Evolutionary conservation across 805 yeast species (phyloP).

Genomic region (Crinitomyces ghanaensis): DNA sequence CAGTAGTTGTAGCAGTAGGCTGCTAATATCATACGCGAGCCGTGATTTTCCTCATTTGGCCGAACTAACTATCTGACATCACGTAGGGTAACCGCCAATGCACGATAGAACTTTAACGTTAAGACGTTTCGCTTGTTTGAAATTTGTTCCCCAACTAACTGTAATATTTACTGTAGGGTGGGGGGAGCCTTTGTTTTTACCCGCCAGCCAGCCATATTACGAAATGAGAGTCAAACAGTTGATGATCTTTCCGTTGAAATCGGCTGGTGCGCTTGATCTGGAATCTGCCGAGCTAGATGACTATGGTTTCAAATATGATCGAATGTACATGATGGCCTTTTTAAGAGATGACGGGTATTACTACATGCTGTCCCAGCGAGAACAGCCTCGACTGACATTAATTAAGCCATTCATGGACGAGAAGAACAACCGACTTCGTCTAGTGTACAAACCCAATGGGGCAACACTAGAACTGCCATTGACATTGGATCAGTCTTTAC

Average conservation of each 20-base stretch:
- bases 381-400: constrained; percentile 18
- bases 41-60: no score
- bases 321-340: constrained; percentile 22
- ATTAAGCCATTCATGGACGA: constrained; percentile 15
- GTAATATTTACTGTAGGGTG: no score
- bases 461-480: constrained; percentile 12
- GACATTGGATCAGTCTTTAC: constrained; percentile 7
- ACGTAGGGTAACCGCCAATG: no score
- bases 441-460: constrained; percentile 13
- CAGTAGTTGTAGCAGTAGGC: no score
- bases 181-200: no score
- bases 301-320: constrained; percentile 25
- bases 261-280: constrained; percentile 22
- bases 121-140: no score
- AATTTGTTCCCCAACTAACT: no score
- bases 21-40: no score
- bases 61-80: no score
- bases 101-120: no score
- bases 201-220: no score
- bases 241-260: constrained; percentile 25
- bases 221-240: constrained; percentile 10
- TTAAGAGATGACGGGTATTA: constrained; percentile 7
- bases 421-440: constrained; percentile 7
- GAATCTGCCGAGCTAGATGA: constrained; percentile 17
- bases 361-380: constrained; percentile 23